Conservation (phyloP, 2,329 filamentous ascomycete species). For the Verticillium nubilum region DNA sequence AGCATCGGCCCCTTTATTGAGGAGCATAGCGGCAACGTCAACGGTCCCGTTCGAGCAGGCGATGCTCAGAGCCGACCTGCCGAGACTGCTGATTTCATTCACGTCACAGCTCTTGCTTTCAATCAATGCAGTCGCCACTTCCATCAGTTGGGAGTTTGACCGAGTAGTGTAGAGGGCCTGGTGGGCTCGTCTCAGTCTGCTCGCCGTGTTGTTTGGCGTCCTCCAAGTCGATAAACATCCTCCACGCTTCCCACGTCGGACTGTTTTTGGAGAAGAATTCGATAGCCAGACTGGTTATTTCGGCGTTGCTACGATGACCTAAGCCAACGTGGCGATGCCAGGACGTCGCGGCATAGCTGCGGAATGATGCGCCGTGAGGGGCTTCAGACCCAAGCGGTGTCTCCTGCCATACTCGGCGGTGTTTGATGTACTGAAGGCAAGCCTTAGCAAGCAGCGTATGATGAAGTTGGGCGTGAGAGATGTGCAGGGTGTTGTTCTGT, state of each 20-base stretch:
- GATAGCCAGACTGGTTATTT: background rate
- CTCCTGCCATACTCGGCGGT: background rate
- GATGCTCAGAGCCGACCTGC: background rate
- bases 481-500: too few relatives aligned
- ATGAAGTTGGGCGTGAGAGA: background rate
- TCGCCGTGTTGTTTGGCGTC: background rate
- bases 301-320: background rate
- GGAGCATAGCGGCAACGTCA: background rate
- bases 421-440: slow-evolving; percentile 2
- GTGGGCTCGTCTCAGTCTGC: background rate
- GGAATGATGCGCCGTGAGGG: background rate
- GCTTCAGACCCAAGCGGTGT: background rate
- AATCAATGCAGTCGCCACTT: background rate
- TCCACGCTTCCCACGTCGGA: background rate
- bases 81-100: background rate
- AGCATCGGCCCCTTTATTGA: background rate
- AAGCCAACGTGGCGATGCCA: slow-evolving; percentile 2
- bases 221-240: background rate
- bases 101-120: background rate
- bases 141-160: background rate
- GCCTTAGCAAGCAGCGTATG: background rate
- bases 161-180: slow-evolving; percentile 1
- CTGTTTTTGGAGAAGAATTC: background rate
- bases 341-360: slow-evolving; percentile 2
- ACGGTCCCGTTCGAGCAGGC: background rate